Percentiles rank a stretch among this genome's conserved stretches.
phyloP scores from a whole-genome alignment of 2,329 filamentous ascomycete species.

The Aureobasidium sp. region DNA sequence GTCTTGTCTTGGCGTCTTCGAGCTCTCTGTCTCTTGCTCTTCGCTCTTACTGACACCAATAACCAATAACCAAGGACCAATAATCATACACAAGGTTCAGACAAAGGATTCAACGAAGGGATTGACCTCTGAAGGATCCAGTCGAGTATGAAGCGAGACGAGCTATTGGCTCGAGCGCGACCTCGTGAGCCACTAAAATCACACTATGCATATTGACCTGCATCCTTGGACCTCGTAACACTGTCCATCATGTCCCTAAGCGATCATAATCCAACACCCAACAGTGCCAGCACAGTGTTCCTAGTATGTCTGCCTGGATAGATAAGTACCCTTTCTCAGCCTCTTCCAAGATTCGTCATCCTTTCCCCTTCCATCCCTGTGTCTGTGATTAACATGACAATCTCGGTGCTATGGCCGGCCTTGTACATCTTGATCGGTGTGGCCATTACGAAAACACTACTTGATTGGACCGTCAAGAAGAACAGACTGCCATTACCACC shows the following conservation, averaged over 20 bases:
- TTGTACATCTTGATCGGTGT: not conserved
- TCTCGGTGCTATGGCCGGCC: not conserved
- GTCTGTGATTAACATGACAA: not conserved
- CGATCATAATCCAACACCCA: not conserved
- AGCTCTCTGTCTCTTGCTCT: not conserved
- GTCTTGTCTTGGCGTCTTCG: not conserved
- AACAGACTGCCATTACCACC: conserved; percentile 24
- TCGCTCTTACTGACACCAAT: not conserved
- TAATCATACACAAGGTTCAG: not conserved
- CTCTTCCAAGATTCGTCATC: no score
- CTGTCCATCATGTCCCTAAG: not conserved
- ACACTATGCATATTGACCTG: not conserved
- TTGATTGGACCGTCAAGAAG: not conserved
- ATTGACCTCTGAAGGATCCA: not conserved
- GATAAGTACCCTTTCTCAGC: not conserved
- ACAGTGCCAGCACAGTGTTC: not conserved
- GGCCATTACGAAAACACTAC: not conserved
- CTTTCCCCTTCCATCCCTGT: not conserved
- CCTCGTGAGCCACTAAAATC: not conserved
- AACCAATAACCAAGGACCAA: no score
- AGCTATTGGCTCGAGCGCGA: conserved; percentile 5
- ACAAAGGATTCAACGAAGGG: not conserved
- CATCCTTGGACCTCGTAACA: not conserved
- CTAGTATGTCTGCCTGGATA: not conserved
- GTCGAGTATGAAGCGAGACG: not conserved